Evolutionary conservation across 2,329 filamentous ascomycete species (phyloP).

Genomic region (Curvularia lunata): DNA sequence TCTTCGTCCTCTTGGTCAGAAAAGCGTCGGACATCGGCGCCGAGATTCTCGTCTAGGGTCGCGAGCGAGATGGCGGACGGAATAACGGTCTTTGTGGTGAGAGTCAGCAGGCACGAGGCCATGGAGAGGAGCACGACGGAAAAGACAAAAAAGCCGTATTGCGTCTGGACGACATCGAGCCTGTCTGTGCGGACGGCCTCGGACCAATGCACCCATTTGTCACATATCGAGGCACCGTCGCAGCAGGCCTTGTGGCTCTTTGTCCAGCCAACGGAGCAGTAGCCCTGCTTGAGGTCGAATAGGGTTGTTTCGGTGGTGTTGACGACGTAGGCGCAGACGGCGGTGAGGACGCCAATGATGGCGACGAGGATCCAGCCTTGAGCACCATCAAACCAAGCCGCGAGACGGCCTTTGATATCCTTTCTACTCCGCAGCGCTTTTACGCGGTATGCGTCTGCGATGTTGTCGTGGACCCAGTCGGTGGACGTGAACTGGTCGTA

Average conservation of each 20-base stretch:
- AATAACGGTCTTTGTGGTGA: slow-evolving; percentile 92
- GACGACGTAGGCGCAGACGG: slow-evolving; percentile 84
- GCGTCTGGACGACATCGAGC: slow-evolving; percentile 65
- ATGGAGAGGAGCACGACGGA: slow-evolving; percentile 74
- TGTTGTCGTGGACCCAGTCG: slow-evolving; percentile 98
- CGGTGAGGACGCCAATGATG: slow-evolving; percentile 84
- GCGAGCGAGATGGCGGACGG: slow-evolving; percentile 85
- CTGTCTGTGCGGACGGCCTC: slow-evolving; percentile 60
- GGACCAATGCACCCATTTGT: slow-evolving; percentile 70
- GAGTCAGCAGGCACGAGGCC: slow-evolving; percentile 77
- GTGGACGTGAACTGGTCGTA: slow-evolving; percentile 98
- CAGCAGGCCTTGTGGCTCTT: slow-evolving; percentile 74
- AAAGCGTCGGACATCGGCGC: slow-evolving; percentile 58
- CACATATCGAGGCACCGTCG: slow-evolving; percentile 60
- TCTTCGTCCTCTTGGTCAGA: slow-evolving; percentile 53
- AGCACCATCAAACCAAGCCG: slow-evolving; percentile 79
- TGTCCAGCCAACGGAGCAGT: slow-evolving; percentile 75
- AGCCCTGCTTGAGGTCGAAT: slow-evolving; percentile 91
- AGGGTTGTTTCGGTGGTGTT: slow-evolving; percentile 84
- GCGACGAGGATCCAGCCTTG: slow-evolving; percentile 96
- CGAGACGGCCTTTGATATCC: slow-evolving; percentile 81
- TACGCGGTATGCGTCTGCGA: slow-evolving; percentile 88
- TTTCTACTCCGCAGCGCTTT: slow-evolving; percentile 81
- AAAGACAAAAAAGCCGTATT: slow-evolving; percentile 77
- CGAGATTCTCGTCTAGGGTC: slow-evolving; percentile 92